These are phyloP conservation scores for Penicillium corylophilum DNA, from an alignment of 2,329 filamentous ascomycete genomes.

Conservation along the genomic window DNA sequence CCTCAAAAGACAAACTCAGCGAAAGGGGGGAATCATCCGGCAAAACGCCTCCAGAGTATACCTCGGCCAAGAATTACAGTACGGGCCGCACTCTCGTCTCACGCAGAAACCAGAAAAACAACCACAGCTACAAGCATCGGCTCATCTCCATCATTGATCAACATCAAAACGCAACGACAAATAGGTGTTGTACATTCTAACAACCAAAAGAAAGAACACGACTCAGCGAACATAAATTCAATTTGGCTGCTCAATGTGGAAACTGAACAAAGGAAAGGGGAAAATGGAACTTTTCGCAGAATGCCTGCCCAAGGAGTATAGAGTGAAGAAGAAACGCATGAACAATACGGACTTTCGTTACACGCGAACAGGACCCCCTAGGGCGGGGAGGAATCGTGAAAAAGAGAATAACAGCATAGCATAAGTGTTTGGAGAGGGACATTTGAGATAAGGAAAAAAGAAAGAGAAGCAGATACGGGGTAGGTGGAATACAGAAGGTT, in stretches of 20 bases:
- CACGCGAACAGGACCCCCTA: constrained; percentile 35
- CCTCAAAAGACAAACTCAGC: constrained; percentile 13
- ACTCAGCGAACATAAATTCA: constrained; percentile 37
- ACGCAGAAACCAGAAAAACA: neutral
- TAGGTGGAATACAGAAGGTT: constrained; percentile 1
- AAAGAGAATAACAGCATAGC: constrained; percentile 19
- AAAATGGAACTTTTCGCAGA: constrained; percentile 46
- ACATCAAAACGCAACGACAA: constrained; percentile 14
- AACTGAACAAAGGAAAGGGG: constrained; percentile 19
- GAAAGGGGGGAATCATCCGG: constrained; percentile 33
- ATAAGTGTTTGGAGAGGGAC: constrained; percentile 4
- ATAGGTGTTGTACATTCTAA: constrained; percentile 40
- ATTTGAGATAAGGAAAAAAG: constrained; percentile 7
- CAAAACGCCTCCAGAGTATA: constrained; percentile 9
- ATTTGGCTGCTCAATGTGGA: constrained; percentile 39
- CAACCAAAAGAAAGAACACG: constrained; percentile 21
- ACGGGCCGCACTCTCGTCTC: neutral
- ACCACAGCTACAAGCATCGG: neutral
- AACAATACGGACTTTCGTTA: constrained; percentile 40
- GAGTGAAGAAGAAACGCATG: constrained; percentile 32
- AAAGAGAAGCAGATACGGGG: constrained; percentile 9
- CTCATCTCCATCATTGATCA: neutral
- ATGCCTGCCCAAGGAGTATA: constrained; percentile 45
- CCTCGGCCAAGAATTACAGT: neutral
- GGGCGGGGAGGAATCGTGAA: constrained; percentile 21